Evolutionary conservation across 345 rosid species (phyloP).

Genomic region (Eucalyptus decipiens): DNA sequence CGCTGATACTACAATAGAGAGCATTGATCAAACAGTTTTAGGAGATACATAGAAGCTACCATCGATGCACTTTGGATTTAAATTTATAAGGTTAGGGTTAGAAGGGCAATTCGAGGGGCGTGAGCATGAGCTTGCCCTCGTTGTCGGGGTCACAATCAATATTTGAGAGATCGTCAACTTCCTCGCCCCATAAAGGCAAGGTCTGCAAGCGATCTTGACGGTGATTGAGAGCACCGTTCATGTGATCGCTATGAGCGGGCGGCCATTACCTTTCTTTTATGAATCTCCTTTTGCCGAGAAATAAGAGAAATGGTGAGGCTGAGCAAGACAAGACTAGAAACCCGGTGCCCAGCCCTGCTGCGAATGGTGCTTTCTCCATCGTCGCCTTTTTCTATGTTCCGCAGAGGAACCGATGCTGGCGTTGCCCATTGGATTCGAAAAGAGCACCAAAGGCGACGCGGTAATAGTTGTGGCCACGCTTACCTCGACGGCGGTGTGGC

Average conservation of each 20-base stretch:
- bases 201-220: background rate
- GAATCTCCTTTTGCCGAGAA: too few species aligned
- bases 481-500: too few species aligned
- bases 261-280: too few species aligned
- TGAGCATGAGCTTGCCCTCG: background rate
- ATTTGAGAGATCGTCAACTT: too few species aligned
- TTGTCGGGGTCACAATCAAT: background rate
- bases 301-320: background rate
- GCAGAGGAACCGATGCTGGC: background rate
- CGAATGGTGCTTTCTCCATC: background rate
- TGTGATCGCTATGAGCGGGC: background rate
- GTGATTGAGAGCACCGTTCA: background rate
- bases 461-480: too few species aligned
- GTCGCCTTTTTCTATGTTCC: background rate
- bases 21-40: too few species aligned
- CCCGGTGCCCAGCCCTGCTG: background rate
- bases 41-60: too few species aligned
- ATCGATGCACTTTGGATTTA: too few species aligned
- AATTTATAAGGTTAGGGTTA: too few species aligned
- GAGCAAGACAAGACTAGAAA: background rate
- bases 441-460: background rate
- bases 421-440: too few species aligned
- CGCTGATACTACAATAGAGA: too few species aligned
- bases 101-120: too few species aligned
- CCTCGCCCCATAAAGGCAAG: background rate